Base-by-base conservation (phyloP, 495 filamentous ascomycete genomes). In the Rhizodiscina lignyota region DNA sequence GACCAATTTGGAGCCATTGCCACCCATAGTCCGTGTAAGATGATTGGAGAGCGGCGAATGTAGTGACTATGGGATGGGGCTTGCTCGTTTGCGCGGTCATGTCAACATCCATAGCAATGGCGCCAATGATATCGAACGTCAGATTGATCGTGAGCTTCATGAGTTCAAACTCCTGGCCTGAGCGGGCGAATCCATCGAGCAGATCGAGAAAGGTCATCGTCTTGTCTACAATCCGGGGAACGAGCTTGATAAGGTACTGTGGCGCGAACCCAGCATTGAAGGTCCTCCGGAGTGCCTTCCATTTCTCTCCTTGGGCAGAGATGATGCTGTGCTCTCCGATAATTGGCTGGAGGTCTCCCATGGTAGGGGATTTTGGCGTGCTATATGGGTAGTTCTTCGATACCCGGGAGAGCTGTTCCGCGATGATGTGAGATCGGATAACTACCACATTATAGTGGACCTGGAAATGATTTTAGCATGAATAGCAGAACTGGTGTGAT, bases 301-400 rank as follows among this genome's bases (percentile, higher is more conserved):
- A 49, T 1, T 21, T 15, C 20, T 42, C 43, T 11, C 38, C 46
- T 32, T 39, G 16, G 18, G 16, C 1, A 8, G 34, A 39, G 0
- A 64, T 13, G 13, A 68, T 53, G 4, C 60, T 64, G 1, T 41
- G 24, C 1, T 22, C 34, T 1, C 63, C 65, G n/a, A 58, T 48
- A 4, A 68, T 27, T 3, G 40, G 45, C 4, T 36, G 27, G 10
- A 63, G 34, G 0, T 36, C 35, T 3, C 29, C 30, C 0, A 59
- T 18, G 0, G 55, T 56, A 4, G 60, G 60, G 0, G 53, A 54
- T 39, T 70, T 70, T 2, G 61, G 45, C 5, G 46, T 34, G 33
- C 60, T 61, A 40, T 58, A 64, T 4, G 55, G 58, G 27, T 54
- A 60, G 5, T 19, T 12, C 34, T 56, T 63, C 5, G 59, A 52